Conservation (phyloP, 2,329 filamentous ascomycete genomes). For the Pseudocercospora crystallina region DNA sequence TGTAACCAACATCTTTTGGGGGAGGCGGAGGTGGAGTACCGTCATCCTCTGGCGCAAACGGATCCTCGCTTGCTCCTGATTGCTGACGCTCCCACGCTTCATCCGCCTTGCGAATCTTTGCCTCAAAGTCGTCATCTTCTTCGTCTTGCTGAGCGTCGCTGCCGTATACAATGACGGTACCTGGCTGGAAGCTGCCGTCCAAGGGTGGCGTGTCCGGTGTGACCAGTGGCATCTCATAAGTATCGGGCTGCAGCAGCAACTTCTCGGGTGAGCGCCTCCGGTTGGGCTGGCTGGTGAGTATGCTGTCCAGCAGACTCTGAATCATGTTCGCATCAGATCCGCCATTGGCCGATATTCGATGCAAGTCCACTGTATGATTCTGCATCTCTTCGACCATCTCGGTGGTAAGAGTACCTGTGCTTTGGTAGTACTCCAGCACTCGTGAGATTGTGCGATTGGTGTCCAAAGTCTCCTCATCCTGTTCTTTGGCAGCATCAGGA, state of each 20-base stretch:
- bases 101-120: slow-evolving; percentile 32
- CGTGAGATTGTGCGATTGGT: slow-evolving; percentile 24
- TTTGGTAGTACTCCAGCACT: slow-evolving; percentile 33
- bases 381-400: slow-evolving; percentile 36
- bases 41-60: slow-evolving; percentile 27
- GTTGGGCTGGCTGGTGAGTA: slow-evolving; percentile 18
- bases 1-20: slow-evolving; percentile 44
- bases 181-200: slow-evolving; percentile 27
- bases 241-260: slow-evolving; percentile 22
- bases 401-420: slow-evolving; percentile 31
- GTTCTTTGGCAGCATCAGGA: slow-evolving; percentile 8
- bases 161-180: slow-evolving; percentile 33
- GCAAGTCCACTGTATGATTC: slow-evolving; percentile 32
- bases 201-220: slow-evolving; percentile 35
- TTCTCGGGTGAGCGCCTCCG: slow-evolving; percentile 17
- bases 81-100: slow-evolving; percentile 35
- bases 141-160: slow-evolving; percentile 17
- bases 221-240: slow-evolving; percentile 31
- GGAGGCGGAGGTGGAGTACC: slow-evolving; percentile 42
- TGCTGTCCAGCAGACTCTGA: slow-evolving; percentile 36
- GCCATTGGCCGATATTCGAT: slow-evolving; percentile 34
- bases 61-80: slow-evolving; percentile 21
- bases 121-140: slow-evolving; percentile 32
- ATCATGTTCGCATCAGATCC: slow-evolving; percentile 37
- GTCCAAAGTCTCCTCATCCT: slow-evolving; percentile 7